Percentiles rank a stretch among this genome's conserved stretches.
Conservation (phyloP, 768 basidiomycete species). For the Rhodotorula toruloides region DNA sequence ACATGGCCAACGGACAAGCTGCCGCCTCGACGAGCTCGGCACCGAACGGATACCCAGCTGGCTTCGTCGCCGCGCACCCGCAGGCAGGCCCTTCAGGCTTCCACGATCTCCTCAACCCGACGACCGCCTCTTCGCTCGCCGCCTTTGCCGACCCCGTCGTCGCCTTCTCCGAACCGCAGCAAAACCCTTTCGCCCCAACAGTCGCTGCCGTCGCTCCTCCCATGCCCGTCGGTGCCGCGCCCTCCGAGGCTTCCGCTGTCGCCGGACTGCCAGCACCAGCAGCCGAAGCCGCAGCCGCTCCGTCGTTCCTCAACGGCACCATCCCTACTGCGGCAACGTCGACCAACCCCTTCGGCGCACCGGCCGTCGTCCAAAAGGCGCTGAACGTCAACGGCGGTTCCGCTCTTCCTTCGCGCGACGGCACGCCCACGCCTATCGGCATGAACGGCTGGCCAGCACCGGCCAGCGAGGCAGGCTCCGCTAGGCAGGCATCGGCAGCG, state of each 20-base stretch:
- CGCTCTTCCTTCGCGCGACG: neutral
- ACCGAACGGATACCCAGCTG: neutral
- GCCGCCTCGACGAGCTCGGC: constrained; percentile 3
- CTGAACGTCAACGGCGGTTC: neutral
- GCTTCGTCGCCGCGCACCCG: neutral
- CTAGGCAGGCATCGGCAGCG: constrained; percentile 3
- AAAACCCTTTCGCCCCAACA: neutral
- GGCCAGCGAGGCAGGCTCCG: constrained; percentile 41
- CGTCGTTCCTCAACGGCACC: neutral
- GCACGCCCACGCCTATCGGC: neutral
- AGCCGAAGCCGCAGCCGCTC: too few relatives aligned
- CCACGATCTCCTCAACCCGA: constrained; percentile 26
- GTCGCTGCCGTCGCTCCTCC: constrained; percentile 2
- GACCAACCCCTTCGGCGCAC: neutral
- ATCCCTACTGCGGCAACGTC: neutral
- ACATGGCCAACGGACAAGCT: constrained; percentile 7
- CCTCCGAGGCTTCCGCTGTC: neutral
- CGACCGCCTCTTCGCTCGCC: neutral
- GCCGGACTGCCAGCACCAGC: neutral
- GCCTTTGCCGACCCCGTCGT: neutral
- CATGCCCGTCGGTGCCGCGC: constrained; percentile 17
- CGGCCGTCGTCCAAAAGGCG: neutral
- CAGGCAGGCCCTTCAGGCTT: neutral
- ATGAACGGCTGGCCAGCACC: neutral
- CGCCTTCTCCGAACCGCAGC: neutral